Base-by-base conservation (phyloP, 106 monocot species). In the Iris macrosiphon region DNA sequence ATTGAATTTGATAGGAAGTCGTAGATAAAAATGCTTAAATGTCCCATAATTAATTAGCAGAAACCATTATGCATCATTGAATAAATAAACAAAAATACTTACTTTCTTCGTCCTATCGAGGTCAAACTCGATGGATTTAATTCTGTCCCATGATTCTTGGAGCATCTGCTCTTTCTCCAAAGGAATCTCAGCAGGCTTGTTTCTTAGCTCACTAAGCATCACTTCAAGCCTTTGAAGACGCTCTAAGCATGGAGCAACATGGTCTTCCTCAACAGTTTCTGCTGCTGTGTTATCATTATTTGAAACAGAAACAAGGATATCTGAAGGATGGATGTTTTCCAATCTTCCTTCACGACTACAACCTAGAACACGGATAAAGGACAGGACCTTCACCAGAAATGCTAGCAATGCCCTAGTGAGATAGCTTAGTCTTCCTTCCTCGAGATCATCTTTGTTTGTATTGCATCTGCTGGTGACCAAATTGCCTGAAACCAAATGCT, bases 71-170 rank as follows among this genome's bases (percentile, higher is more conserved):
- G 30, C 9, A 18, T 31, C 52, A 53, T 9, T 17, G 12, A 10
- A 58, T n/a, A n/a, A 40, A 16, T n/a, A 15, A 17, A 57, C 23
- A 2, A 27, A 8, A 26, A 52, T 31, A 51, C 63, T 50, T 77
- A 89, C 94, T 60, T 75, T 87, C 54, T 98, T 98, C 19, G 98
- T 98, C 58, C 76, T 83, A 29, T 80, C 83, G 25, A 98, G 91
- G 40, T 98, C 98, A 75, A 62, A 57, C 48, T 91, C 91, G 4
- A 98, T 68, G 29, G 72, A 70, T 49, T 87, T 98, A 57, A 98
- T 98, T 67, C 87, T 83, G 30, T 80, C 78, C 98, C 90, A 98
- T 14, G 83, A 91, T 37, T 98, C 87, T 56, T 87, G 55, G 14
- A 98, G 80, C 56, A 84, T 55, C 8, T 41, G 70, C 14, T 91